Percentiles rank a stretch among this genome's conserved stretches.
Evolutionary conservation across 2,329 filamentous ascomycete species (phyloP).

Genomic region (Trematosphaeria pertusa): DNA sequence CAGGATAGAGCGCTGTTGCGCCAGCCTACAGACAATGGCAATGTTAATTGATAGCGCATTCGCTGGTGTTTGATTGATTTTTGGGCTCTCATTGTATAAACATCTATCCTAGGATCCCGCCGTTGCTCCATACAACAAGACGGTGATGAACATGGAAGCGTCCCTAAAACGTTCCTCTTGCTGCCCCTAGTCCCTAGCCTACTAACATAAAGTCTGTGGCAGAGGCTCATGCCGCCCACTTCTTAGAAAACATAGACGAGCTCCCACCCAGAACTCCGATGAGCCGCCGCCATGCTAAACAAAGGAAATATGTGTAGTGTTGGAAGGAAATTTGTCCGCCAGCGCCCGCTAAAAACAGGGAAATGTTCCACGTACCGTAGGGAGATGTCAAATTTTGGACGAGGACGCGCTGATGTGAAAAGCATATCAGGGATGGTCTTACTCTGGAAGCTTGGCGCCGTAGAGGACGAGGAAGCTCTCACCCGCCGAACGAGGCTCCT

Average conservation of each 20-base stretch:
- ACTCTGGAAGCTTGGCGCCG: conserved; percentile 20
- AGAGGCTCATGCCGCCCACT: background rate
- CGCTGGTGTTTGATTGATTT: no score
- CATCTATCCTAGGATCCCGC: no score
- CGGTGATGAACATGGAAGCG: no score
- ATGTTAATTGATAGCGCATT: no score
- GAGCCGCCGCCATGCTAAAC: conserved; percentile 4
- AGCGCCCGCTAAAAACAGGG: conserved; percentile 11
- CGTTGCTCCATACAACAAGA: no score
- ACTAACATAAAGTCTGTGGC: no score
- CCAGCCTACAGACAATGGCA: no score
- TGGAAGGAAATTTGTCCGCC: background rate
- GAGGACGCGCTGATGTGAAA: background rate
- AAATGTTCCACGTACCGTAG: conserved; percentile 3
- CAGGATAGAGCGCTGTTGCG: no score
- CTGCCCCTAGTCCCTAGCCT: no score
- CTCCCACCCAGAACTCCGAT: background rate
- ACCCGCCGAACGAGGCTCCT: conserved; percentile 31
- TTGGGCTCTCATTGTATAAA: no score
- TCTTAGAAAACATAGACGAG: background rate
- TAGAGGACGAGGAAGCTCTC: conserved; percentile 32
- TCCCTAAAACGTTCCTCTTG: no score
- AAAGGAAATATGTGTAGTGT: conserved; percentile 3
- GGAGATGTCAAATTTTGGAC: background rate
- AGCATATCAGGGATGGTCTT: background rate